phyloP scores from a whole-genome alignment of 306 rosid species.

The Quercus berberidifolia region DNA sequence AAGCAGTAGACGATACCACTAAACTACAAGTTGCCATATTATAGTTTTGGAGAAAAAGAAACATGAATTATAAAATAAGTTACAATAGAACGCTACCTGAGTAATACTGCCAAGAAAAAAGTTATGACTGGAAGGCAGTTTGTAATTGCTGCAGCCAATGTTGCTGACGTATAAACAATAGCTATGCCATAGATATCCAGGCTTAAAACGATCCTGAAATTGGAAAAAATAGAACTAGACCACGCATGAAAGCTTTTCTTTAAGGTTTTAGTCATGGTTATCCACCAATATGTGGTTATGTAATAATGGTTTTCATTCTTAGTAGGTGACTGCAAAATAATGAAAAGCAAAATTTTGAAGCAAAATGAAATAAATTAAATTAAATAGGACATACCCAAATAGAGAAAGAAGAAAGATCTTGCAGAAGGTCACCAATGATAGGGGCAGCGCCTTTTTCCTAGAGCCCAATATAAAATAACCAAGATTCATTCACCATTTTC shows the following conservation, averaged over 20 bases:
- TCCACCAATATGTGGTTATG: neutral
- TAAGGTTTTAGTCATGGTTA: neutral
- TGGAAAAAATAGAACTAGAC: neutral
- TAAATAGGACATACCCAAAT: slow-evolving; percentile 48
- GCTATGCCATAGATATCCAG: slow-evolving; percentile 58
- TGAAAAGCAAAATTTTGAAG: neutral
- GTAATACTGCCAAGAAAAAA: slow-evolving; percentile 64
- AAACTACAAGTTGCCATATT: too few species aligned
- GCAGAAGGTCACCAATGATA: slow-evolving; percentile 59
- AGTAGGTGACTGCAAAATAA: neutral
- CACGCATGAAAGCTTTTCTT: neutral
- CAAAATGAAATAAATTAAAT: neutral
- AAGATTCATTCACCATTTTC: neutral
- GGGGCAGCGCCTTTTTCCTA: slow-evolving; percentile 60
- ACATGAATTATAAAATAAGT: too few species aligned
- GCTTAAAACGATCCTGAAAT: slow-evolving; percentile 56
- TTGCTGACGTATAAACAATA: slow-evolving; percentile 62
- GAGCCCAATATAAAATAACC: neutral
- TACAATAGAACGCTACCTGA: slow-evolving; percentile 34
- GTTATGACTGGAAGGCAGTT: slow-evolving; percentile 84
- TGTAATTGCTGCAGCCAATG: slow-evolving; percentile 72
- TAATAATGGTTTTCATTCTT: neutral
- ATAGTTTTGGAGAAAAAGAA: too few species aligned
- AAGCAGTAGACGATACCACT: too few species aligned
- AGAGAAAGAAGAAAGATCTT: slow-evolving; percentile 69